A percentile compares a stretch with the other conserved stretches of the same genome.
These are phyloP conservation scores for Fomitopsis schrenkii DNA, from an alignment of 1,284 basidiomycete genomes.

Conservation along the genomic window DNA sequence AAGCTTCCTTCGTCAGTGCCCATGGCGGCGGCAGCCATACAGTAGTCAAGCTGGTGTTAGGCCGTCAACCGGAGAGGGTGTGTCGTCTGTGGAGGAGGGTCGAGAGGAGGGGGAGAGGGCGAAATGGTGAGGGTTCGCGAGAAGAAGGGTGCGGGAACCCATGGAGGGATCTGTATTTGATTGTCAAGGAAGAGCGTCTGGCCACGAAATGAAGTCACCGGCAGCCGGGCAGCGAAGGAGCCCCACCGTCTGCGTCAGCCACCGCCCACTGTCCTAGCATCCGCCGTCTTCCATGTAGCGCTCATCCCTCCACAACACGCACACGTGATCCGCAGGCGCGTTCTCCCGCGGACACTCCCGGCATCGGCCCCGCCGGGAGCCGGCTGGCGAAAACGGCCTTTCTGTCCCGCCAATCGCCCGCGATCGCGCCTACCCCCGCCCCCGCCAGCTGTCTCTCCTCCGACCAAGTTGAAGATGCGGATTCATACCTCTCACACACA, in stretches of 20 bases:
- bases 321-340: background rate
- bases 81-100: background rate
- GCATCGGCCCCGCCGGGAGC: background rate
- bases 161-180: background rate
- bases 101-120: background rate
- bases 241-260: background rate
- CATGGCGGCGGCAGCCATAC: background rate
- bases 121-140: background rate
- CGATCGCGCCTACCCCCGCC: background rate
- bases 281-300: no score
- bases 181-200: background rate
- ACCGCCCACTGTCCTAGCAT: background rate
- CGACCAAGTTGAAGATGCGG: background rate
- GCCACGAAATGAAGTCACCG: background rate
- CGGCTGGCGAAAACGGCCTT: background rate
- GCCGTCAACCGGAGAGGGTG: background rate
- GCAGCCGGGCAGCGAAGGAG: background rate
- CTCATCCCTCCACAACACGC: background rate
- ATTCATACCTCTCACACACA: no score
- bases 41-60: background rate
- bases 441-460: background rate
- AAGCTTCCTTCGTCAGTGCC: background rate
- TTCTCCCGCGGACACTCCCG: background rate
- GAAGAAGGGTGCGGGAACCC: background rate
- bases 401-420: background rate